Percentiles rank a stretch among this genome's conserved stretches.
phyloP scores from a whole-genome alignment of 2,329 filamentous ascomycete species.

The Knoxdaviesia capensis region DNA sequence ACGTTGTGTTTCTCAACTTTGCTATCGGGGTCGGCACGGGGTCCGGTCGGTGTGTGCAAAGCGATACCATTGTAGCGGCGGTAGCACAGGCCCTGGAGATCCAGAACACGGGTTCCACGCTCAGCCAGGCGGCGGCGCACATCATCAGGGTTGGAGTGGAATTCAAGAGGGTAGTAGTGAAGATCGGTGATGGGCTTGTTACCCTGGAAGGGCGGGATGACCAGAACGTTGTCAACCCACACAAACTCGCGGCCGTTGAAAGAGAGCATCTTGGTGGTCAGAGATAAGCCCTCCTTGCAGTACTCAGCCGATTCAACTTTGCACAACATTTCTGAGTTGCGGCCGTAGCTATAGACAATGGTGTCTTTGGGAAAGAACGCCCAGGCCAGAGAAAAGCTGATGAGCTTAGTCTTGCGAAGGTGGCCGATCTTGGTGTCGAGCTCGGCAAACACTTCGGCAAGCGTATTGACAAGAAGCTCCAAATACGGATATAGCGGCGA shows the following conservation, averaged over 20 bases:
- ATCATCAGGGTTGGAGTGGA: constrained; percentile 11
- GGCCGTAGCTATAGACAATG: constrained; percentile 16
- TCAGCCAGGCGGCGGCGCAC: constrained; percentile 11
- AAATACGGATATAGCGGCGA: constrained; percentile 16
- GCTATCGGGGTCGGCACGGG: constrained; percentile 1
- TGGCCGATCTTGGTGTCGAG: constrained; percentile 15
- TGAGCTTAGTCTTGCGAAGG: constrained; percentile 16
- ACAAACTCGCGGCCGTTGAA: constrained; percentile 20
- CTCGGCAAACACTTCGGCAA: constrained; percentile 23
- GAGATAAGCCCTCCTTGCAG: constrained; percentile 6
- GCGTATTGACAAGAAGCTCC: constrained; percentile 17
- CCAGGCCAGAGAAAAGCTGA: constrained; percentile 22
- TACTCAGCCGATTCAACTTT: constrained; percentile 17
- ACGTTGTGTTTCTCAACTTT: constrained; percentile 15
- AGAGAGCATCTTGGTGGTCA: constrained; percentile 14
- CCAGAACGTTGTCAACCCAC: constrained; percentile 16
- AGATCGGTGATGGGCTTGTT: constrained; percentile 20
- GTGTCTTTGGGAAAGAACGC: constrained; percentile 20
- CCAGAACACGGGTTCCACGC: constrained; percentile 19
- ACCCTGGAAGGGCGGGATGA: constrained; percentile 15
- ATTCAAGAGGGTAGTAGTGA: constrained; percentile 16
- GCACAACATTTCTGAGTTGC: constrained; percentile 20
- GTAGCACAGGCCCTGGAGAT: constrained; percentile 20
- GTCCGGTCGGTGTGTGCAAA: constrained; percentile 6
- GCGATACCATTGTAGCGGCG: constrained; percentile 21